A percentile compares a stretch with the other conserved stretches of the same genome.
Conservation (phyloP, 805 yeast genomes). For the Candida ulmi region DNA sequence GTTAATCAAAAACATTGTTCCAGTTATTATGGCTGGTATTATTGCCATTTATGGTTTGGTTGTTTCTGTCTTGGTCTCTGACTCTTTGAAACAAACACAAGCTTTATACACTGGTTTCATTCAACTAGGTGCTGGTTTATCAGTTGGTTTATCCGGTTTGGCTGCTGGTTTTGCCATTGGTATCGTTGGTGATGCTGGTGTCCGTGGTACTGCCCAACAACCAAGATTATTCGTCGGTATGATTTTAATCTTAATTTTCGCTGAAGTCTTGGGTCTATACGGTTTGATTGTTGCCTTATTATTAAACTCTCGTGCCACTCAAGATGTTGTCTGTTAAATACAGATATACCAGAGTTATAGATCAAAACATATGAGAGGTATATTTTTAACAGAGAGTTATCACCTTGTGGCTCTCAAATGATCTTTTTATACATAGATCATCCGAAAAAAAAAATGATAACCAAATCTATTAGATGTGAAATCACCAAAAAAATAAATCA, state of each 20-base stretch:
- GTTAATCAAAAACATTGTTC: slow-evolving; percentile 88
- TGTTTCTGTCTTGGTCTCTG: slow-evolving; percentile 90
- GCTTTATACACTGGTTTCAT: slow-evolving; percentile 96
- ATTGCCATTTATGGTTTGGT: slow-evolving; percentile 98
- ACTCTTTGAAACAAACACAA: slow-evolving; percentile 81
- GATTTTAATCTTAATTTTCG: slow-evolving; percentile 97
- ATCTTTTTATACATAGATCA: no score
- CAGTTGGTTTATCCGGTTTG: slow-evolving; percentile 94
- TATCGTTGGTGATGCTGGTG: slow-evolving; percentile 99
- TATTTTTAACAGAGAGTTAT: no score
- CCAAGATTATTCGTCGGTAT: slow-evolving; percentile 98
- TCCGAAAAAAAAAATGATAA: no score
- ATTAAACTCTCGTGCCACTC: slow-evolving; percentile 96
- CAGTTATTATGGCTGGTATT: slow-evolving; percentile 99
- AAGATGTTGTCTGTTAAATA: slow-evolving; percentile 74
- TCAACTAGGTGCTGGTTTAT: slow-evolving; percentile 96
- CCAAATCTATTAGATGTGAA: no score
- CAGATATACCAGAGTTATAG: neutral
- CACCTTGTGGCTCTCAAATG: no score
- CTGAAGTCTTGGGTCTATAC: slow-evolving; percentile 97
- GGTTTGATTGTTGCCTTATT: slow-evolving; percentile 97
- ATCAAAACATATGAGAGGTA: neutral
- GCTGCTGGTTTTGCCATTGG: slow-evolving; percentile 99
- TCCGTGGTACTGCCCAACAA: slow-evolving; percentile 96
- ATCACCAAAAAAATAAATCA: neutral